Conservation (phyloP, 495 filamentous ascomycete genomes). For the Trichoderma reesei region DNA sequence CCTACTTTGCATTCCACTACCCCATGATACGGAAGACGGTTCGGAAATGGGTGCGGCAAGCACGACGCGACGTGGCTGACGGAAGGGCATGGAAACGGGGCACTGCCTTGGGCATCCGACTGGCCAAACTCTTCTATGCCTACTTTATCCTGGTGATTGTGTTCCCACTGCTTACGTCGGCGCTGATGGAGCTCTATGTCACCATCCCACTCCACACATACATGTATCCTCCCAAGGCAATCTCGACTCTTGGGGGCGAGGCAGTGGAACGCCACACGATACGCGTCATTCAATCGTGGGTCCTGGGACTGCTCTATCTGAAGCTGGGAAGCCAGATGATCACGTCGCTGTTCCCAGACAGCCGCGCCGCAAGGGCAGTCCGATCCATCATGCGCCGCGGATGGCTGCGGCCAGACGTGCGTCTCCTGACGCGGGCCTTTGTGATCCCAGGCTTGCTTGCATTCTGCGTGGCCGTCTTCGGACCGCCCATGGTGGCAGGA, state of each 20-base stretch:
- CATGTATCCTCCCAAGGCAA: constrained; percentile 34
- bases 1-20: constrained; percentile 49
- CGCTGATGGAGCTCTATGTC: constrained; percentile 79
- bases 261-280: constrained; percentile 49
- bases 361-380: constrained; percentile 63
- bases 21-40: constrained; percentile 32
- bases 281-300: constrained; percentile 89
- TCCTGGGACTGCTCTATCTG: constrained; percentile 82
- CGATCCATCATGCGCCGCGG: constrained; percentile 66
- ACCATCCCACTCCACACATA: constrained; percentile 85
- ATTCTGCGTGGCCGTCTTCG: constrained; percentile 46
- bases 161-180: constrained; percentile 72
- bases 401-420: constrained; percentile 70
- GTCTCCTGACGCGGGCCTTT: constrained; percentile 71
- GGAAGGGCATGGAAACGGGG: neutral
- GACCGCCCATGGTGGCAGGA: constrained; percentile 37
- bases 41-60: constrained; percentile 23
- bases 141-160: constrained; percentile 60
- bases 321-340: constrained; percentile 71
- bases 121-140: constrained; percentile 55
- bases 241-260: neutral
- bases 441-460: constrained; percentile 59
- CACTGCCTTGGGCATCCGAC: neutral
- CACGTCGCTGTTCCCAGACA: constrained; percentile 42
- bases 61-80: constrained; percentile 19